Evolutionary conservation across 306 rosid genomes (phyloP).

Genomic region (Arachis hypogaea): DNA sequence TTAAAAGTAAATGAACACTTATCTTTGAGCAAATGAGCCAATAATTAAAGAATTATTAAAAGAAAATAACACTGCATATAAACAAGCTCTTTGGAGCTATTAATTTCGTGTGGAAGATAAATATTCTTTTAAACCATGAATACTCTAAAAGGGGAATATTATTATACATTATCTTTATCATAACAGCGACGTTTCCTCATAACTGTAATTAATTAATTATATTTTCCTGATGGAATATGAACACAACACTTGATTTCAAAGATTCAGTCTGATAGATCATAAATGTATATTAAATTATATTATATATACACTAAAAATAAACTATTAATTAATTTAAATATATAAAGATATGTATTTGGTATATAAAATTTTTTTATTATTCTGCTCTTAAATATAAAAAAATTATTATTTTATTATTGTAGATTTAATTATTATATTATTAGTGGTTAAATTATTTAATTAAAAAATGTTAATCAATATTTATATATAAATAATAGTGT

Average conservation of each 20-base stretch:
- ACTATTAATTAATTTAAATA: no score
- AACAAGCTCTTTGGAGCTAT: slow-evolving; percentile 26
- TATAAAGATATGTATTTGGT: no score
- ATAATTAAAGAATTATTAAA: slow-evolving; percentile 9
- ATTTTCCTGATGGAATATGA: not conserved
- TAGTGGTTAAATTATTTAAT: no score
- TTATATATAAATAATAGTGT: no score
- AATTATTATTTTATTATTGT: no score
- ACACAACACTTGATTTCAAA: slow-evolving; percentile 15
- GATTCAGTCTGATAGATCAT: not conserved
- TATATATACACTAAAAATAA: no score
- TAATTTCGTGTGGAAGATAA: slow-evolving; percentile 32
- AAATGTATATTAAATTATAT: no score
- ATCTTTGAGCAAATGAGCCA: slow-evolving; percentile 13
- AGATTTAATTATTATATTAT: no score
- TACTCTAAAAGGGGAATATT: slow-evolving; percentile 19
- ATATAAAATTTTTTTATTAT: no score
- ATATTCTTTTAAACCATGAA: slow-evolving; percentile 25
- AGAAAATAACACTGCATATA: slow-evolving; percentile 29
- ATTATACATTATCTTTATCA: not conserved
- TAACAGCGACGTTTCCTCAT: slow-evolving; percentile 3
- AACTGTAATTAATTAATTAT: not conserved
- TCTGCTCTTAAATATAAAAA: no score
- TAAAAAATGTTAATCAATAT: no score
- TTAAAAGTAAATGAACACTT: slow-evolving; percentile 9